Percentiles rank a stretch among this genome's conserved stretches.
Evolutionary conservation across 2,329 filamentous ascomycete species (phyloP).

Genomic region (Sclerotiophoma versabilis): DNA sequence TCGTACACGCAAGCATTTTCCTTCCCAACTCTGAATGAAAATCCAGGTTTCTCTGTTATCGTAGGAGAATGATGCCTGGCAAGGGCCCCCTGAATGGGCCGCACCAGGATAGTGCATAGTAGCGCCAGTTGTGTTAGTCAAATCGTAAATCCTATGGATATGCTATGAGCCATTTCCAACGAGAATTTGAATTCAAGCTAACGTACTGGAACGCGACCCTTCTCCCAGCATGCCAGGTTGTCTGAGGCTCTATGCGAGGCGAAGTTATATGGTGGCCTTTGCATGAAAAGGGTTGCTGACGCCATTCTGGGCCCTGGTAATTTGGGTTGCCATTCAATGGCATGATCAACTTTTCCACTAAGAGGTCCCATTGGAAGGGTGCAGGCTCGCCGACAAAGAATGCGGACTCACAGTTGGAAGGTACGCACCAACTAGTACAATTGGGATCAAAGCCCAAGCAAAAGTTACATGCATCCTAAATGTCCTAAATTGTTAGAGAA

Average conservation of each 20-base stretch:
- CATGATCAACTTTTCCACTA: conserved; percentile 14
- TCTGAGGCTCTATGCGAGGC: background rate
- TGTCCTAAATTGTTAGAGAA: background rate
- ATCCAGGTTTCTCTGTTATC: conserved; percentile 52
- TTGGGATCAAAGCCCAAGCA: background rate
- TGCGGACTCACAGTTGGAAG: no score
- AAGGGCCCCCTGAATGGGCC: conserved; percentile 53
- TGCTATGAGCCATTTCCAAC: background rate
- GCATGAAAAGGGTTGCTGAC: conserved; percentile 11
- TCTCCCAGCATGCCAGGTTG: conserved; percentile 4
- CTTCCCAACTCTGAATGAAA: conserved; percentile 52
- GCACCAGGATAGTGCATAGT: conserved; percentile 7
- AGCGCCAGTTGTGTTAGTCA: conserved; percentile 7
- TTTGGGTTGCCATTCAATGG: conserved; percentile 12
- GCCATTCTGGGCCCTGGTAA: conserved; percentile 2
- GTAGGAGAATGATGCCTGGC: conserved; percentile 52
- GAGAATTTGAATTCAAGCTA: background rate
- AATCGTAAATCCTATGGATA: conserved; percentile 11
- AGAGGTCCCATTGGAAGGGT: background rate
- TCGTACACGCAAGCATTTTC: conserved; percentile 50
- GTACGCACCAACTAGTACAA: conserved; percentile 2
- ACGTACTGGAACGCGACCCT: background rate
- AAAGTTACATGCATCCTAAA: background rate
- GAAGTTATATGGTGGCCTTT: conserved; percentile 2
- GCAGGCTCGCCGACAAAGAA: conserved; percentile 7